Conservation (phyloP, 2,329 filamentous ascomycete genomes). For the Pseudocercospora fuligena region DNA sequence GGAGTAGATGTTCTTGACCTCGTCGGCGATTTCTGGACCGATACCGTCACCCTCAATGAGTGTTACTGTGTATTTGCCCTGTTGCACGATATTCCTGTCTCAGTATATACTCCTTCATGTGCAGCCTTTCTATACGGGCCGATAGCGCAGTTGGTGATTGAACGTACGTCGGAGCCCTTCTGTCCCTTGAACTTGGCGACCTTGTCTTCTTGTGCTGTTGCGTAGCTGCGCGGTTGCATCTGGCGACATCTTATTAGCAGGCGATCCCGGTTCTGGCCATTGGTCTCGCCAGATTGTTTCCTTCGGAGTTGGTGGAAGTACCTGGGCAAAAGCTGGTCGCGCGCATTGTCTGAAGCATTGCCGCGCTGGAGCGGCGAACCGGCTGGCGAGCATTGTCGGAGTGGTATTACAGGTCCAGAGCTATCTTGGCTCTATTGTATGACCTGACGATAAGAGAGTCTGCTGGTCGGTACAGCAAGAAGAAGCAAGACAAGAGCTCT, state of each 20-base stretch:
- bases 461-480: background rate
- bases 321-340: constrained; percentile 29
- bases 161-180: constrained; percentile 82
- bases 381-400: constrained; percentile 27
- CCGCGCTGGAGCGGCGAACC: constrained; percentile 24
- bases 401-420: constrained; percentile 10
- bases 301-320: constrained; percentile 14
- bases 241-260: constrained; percentile 18
- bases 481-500: constrained; percentile 9
- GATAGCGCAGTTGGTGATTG: constrained; percentile 4
- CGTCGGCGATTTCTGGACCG: constrained; percentile 91
- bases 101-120: constrained; percentile 19
- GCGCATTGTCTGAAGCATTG: constrained; percentile 25
- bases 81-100: background rate
- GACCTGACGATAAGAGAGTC: background rate
- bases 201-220: constrained; percentile 61
- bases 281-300: background rate
- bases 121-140: constrained; percentile 12
- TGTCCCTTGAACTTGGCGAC: constrained; percentile 93
- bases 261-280: background rate
- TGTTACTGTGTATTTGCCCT: constrained; percentile 95
- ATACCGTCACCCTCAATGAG: constrained; percentile 99
- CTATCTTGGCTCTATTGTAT: constrained; percentile 3
- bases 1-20: constrained; percentile 97
- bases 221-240: constrained; percentile 28